phyloP scores from a whole-genome alignment of 179 eudicot species.

The Corrigiola litoralis region DNA sequence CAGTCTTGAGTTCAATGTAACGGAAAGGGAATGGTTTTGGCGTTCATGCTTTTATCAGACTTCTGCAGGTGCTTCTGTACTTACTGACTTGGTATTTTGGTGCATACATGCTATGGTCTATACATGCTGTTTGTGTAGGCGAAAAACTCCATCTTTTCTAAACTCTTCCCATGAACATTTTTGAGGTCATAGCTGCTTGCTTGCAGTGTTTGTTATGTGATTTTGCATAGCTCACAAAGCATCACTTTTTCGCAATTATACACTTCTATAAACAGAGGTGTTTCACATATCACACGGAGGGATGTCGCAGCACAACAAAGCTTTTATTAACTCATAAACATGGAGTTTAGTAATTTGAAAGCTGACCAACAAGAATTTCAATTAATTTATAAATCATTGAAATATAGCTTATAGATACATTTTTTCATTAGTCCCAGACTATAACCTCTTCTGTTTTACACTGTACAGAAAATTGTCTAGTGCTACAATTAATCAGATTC shows the following conservation, averaged over 20 bases:
- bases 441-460: no score
- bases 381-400: no score
- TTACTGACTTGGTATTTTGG: constrained; percentile 89
- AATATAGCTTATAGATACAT: no score
- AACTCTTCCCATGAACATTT: constrained; percentile 50
- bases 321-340: no score
- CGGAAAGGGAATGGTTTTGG: neutral
- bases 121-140: constrained; percentile 55
- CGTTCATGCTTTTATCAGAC: constrained; percentile 32
- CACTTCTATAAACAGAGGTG: neutral
- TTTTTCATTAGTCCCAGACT: no score
- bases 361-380: no score
- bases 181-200: constrained; percentile 14
- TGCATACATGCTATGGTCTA: constrained; percentile 70
- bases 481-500: neutral
- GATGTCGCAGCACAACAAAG: constrained; percentile 11
- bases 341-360: no score
- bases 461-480: no score
- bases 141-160: constrained; percentile 50
- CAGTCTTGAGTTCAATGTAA: neutral
- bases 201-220: neutral
- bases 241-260: neutral
- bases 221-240: neutral
- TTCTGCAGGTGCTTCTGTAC: constrained; percentile 71
- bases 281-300: constrained; percentile 22